Base-by-base conservation (phyloP, 306 rosid genomes). In the apple (Malus domestica) region DNA sequence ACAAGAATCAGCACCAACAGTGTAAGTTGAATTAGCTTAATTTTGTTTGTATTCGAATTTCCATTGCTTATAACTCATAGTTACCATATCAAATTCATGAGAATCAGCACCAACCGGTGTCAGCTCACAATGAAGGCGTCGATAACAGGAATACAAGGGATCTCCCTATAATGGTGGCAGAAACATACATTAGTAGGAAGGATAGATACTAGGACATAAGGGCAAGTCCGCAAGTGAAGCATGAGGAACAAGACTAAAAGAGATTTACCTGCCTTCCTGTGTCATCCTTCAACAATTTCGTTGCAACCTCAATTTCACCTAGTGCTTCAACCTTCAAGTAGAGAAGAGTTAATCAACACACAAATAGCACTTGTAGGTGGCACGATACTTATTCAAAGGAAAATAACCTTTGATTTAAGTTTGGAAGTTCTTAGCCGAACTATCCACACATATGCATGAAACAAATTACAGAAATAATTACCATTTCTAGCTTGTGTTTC, bases 401-500 rank as follows among this genome's bases (percentile, higher is more conserved):
- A 30, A 57, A 72, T 58, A 58, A 55, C 52, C 49, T 30, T 71
- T 30, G 12, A 32, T 55, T 33, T 22, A 59, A 59, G 55, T 59
- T 25, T 35, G 11, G 23, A 73, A 23, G 16, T 15, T 59, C 15
- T 3, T 27, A 40, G 25, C 22, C 23, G 22, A 73, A 73, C 13
- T 4, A 22, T 35, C 22, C 63, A 46, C 32, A 74, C 60, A 16
- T 16, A 68, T 68, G 30, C 13, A 58, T 8, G 25, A 35, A 46
- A 58, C 27, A 66, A 59, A 16, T 49, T 55, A 14, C 38, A 71
- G 81, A 81, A 77, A 67, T 74, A 25, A 78, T 73, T 89, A 92
- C 99, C 99, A 96, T 96, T 88, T 92, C 98, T 80, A 90, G 81
- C 85, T 96, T 96, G 74, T 55, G 61, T 75, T 96, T 96, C 83